Conservation (phyloP, 352 stramenopile species). For the Phytophthora macrochlamydospora region DNA sequence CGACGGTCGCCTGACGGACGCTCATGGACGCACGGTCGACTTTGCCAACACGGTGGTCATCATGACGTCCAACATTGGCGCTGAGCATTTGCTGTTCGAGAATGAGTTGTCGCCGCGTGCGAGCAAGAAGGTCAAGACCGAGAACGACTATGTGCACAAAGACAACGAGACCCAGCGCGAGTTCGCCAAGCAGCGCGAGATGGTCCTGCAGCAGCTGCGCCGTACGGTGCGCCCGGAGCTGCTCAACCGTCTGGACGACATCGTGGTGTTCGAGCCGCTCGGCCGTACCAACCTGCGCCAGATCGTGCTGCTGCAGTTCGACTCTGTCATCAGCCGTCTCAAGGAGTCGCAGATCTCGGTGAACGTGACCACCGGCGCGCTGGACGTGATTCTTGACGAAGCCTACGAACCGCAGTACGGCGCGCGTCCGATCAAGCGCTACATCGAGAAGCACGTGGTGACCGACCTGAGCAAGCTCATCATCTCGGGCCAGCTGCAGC, state of each 20-base stretch:
- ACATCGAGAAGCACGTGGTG: constrained; percentile 95
- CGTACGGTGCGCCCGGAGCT: background rate
- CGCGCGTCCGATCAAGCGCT: constrained; percentile 95
- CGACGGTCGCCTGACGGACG: constrained; percentile 98
- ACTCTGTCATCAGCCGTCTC: constrained; percentile 80
- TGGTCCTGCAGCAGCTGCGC: constrained; percentile 1
- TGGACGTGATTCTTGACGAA: constrained; percentile 91
- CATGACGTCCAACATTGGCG: constrained; percentile 97
- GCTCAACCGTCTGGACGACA: constrained; percentile 96
- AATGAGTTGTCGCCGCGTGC: constrained; percentile 52
- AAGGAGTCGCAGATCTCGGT: constrained; percentile 75
- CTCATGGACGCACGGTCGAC: constrained; percentile 95
- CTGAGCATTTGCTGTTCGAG: constrained; percentile 87
- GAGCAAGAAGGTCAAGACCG: constrained; percentile 67
- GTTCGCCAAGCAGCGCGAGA: background rate
- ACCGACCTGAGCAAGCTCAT: constrained; percentile 87
- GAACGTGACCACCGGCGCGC: constrained; percentile 76
- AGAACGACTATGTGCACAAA: constrained; percentile 31
- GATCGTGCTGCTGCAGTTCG: constrained; percentile 95
- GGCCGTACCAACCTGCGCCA: constrained; percentile 85
- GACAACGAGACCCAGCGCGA: constrained; percentile 16
- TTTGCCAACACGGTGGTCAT: constrained; percentile 98
- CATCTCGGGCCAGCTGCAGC: constrained; percentile 52
- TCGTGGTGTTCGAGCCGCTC: constrained; percentile 97
- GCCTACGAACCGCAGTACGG: constrained; percentile 95